Conservation (phyloP, 2,329 filamentous ascomycete genomes). For the Microcera coccophila region DNA sequence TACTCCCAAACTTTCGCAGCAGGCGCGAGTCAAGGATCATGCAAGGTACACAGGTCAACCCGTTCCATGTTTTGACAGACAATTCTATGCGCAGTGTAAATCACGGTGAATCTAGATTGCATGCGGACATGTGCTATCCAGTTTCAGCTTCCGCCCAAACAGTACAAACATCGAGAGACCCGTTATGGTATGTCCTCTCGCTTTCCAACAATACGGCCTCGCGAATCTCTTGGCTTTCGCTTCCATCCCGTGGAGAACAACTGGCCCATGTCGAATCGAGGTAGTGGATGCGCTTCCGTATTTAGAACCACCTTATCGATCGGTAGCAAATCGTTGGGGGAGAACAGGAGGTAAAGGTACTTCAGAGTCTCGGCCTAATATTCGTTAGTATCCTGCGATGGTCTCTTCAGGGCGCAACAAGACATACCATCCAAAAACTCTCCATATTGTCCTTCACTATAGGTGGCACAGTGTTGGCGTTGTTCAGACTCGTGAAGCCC, state of each 20-base stretch:
- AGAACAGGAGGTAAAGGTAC: constrained; percentile 95
- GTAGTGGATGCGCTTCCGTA: constrained; percentile 90
- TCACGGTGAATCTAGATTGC: no score
- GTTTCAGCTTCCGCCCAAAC: no score
- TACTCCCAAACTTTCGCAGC: no score
- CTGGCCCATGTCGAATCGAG: constrained; percentile 75
- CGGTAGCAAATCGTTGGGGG: constrained; percentile 74
- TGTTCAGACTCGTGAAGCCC: constrained; percentile 76
- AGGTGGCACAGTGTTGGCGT: constrained; percentile 71
- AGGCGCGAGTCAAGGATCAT: no score
- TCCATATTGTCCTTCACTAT: constrained; percentile 86
- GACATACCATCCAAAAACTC: constrained; percentile 89
- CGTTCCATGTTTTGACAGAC: no score
- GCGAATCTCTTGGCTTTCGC: constrained; percentile 57
- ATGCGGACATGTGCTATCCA: no score
- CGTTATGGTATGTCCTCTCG: constrained; percentile 14
- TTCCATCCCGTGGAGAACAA: constrained; percentile 79
- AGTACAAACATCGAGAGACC: no score
- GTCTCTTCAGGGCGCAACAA: neutral
- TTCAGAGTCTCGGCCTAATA: constrained; percentile 87
- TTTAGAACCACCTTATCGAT: constrained; percentile 89
- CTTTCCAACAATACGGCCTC: constrained; percentile 37
- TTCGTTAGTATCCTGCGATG: constrained; percentile 11
- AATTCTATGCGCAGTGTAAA: no score
- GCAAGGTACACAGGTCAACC: no score